Evolutionary conservation across 176 grass and related monocot genomes (phyloP).

Genomic region (Leersia perrieri): DNA sequence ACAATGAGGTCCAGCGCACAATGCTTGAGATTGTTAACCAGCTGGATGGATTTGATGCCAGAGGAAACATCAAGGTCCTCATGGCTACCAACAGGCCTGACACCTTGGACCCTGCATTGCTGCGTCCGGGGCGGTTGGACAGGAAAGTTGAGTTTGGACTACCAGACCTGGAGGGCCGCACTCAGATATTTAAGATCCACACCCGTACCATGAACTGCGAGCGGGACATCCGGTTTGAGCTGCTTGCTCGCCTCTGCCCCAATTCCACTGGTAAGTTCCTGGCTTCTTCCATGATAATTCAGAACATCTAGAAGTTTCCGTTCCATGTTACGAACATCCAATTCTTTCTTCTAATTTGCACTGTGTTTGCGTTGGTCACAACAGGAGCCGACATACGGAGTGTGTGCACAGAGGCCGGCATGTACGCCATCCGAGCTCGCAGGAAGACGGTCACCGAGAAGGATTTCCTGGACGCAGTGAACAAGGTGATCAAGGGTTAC

Average conservation of each 20-base stretch:
- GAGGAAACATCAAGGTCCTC: constrained; percentile 84
- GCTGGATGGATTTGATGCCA: constrained; percentile 74
- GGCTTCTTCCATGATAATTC: not conserved
- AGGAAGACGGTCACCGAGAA: constrained; percentile 80
- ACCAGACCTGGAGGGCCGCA: constrained; percentile 65
- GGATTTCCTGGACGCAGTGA: constrained; percentile 73
- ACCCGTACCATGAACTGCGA: constrained; percentile 71
- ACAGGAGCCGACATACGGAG: constrained; percentile 73
- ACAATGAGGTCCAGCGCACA: constrained; percentile 71
- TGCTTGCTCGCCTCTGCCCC: constrained; percentile 81
- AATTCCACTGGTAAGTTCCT: constrained; percentile 62
- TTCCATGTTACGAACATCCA: not conserved
- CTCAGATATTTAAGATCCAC: constrained; percentile 83
- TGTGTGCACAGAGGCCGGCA: constrained; percentile 71
- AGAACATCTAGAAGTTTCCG: not conserved
- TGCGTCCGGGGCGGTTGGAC: constrained; percentile 69
- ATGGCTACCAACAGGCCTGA: constrained; percentile 84
- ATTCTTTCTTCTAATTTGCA: not conserved
- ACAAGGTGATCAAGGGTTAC: constrained; percentile 79
- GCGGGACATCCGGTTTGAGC: constrained; percentile 75
- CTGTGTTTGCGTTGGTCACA: not conserved
- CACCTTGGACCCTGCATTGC: constrained; percentile 64
- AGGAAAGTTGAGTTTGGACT: constrained; percentile 78
- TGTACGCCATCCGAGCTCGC: constrained; percentile 64
- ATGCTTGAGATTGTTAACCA: constrained; percentile 87